Conservation (phyloP, 2,329 filamentous ascomycete genomes). For the Pseudopyrenochaeta lycopersici region DNA sequence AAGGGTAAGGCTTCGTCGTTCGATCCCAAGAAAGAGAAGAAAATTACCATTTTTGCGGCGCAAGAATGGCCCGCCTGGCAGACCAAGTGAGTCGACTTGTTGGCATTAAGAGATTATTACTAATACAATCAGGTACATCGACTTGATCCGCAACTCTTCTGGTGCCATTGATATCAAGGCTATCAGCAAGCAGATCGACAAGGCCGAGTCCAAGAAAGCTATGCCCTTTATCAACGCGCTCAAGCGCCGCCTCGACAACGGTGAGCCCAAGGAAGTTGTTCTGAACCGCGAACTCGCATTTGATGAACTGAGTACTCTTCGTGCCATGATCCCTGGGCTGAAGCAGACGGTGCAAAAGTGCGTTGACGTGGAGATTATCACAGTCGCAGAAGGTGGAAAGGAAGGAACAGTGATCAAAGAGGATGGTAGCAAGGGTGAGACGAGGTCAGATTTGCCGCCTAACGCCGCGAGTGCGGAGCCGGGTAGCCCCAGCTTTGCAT, state of each 20-base stretch:
- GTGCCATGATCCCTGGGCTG: slow-evolving; percentile 80
- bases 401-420: slow-evolving; percentile 65
- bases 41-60: slow-evolving; percentile 85
- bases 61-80: slow-evolving; percentile 89
- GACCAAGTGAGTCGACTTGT: slow-evolving; percentile 75
- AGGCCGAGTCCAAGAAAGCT: slow-evolving; percentile 94
- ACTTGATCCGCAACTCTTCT: slow-evolving; percentile 39
- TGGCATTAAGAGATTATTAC: neutral
- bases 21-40: slow-evolving; percentile 91
- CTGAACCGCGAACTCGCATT: slow-evolving; percentile 87
- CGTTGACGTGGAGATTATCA: slow-evolving; percentile 74
- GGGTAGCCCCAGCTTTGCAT: slow-evolving; percentile 81
- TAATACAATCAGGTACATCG: slow-evolving; percentile 37
- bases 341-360: slow-evolving; percentile 77
- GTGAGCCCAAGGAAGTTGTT: slow-evolving; percentile 73
- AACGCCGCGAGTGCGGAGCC: slow-evolving; percentile 80
- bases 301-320: slow-evolving; percentile 79
- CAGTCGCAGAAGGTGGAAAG: slow-evolving; percentile 75
- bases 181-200: slow-evolving; percentile 78
- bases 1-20: slow-evolving; percentile 89
- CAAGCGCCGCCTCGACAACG: slow-evolving; percentile 79
- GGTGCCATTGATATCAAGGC: slow-evolving; percentile 79
- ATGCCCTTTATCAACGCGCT: slow-evolving; percentile 94
- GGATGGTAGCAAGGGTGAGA: slow-evolving; percentile 65
- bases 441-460: slow-evolving; percentile 64